phyloP scores from a whole-genome alignment of 2,329 filamentous ascomycete species.

The Clonostachys sp. region DNA sequence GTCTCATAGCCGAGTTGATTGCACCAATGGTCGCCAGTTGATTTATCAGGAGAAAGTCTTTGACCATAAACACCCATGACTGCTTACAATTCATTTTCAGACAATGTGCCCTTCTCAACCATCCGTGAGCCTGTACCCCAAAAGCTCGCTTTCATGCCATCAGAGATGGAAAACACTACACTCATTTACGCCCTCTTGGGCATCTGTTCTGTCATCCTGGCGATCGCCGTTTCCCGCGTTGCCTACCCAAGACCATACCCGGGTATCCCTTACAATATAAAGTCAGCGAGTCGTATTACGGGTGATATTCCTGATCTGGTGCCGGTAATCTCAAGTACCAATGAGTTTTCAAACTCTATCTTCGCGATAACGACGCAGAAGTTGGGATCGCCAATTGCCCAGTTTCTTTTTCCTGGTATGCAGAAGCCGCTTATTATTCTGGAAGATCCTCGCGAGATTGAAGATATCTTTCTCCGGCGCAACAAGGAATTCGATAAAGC shows the following conservation, averaged over 20 bases:
- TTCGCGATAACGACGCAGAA: constrained; percentile 3
- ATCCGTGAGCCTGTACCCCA: too few species aligned
- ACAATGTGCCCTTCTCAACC: too few species aligned
- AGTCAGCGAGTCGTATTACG: constrained; percentile 23
- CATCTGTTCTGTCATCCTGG: too few species aligned
- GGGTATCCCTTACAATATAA: constrained; percentile 36
- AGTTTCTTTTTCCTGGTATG: constrained; percentile 32
- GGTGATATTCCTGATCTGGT: constrained; percentile 29
- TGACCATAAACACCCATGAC: too few species aligned
- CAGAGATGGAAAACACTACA: too few species aligned
- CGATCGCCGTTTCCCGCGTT: too few species aligned
- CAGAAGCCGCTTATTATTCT: constrained; percentile 35
- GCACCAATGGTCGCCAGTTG: too few species aligned
- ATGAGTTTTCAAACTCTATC: constrained; percentile 9
- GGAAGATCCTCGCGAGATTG: constrained; percentile 29
- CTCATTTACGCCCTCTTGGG: too few species aligned
- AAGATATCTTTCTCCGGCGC: constrained; percentile 38
- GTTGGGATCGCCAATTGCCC: constrained; percentile 31
- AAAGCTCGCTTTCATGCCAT: too few species aligned
- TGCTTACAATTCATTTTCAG: too few species aligned
- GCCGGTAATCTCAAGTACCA: not conserved
- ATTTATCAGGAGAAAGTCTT: too few species aligned
- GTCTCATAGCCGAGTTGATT: too few species aligned
- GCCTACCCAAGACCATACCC: constrained; percentile 30
- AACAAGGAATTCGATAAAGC: constrained; percentile 35